Percentiles rank a stretch among this genome's conserved stretches.
These are phyloP conservation scores for Grosmannia huntii DNA, from an alignment of 2,329 filamentous ascomycete species.

Conservation along the genomic window DNA sequence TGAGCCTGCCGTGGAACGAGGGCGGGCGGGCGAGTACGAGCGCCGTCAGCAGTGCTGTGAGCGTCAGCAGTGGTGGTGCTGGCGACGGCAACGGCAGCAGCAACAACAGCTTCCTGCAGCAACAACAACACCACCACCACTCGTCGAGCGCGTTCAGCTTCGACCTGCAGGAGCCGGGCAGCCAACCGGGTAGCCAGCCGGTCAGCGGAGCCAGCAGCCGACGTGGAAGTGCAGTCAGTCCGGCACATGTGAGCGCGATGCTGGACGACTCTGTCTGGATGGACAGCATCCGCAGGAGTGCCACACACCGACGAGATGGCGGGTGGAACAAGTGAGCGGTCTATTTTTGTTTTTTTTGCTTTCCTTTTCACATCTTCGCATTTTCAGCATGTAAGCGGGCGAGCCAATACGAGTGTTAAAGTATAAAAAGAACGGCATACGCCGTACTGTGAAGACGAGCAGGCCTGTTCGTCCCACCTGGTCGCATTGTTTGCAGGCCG, in stretches of 20 bases:
- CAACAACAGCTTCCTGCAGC: background rate
- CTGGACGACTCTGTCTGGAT: constrained; percentile 87
- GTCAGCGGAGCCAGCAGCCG: constrained; percentile 34
- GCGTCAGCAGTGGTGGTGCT: background rate
- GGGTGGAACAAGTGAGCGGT: background rate
- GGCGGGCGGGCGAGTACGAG: background rate
- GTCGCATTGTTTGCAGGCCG: too few species aligned
- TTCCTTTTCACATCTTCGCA: too few species aligned
- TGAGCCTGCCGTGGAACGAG: constrained; percentile 34
- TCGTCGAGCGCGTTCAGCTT: constrained; percentile 45
- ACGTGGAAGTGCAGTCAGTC: constrained; percentile 57
- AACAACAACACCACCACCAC: constrained; percentile 24
- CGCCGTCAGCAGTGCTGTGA: background rate
- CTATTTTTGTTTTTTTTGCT: background rate
- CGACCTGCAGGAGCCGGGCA: constrained; percentile 34
- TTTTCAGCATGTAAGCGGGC: too few species aligned
- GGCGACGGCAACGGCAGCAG: too few species aligned
- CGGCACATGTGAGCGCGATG: constrained; percentile 68
- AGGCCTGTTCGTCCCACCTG: too few species aligned
- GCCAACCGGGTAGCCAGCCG: constrained; percentile 1
- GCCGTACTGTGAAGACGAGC: too few species aligned
- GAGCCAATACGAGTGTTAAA: too few species aligned
- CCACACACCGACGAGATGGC: constrained; percentile 44
- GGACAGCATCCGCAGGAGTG: constrained; percentile 79
- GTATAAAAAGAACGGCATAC: too few species aligned